phyloP scores from a whole-genome alignment of 192 early-diverging fungal species.

The Linnemannia exigua region DNA sequence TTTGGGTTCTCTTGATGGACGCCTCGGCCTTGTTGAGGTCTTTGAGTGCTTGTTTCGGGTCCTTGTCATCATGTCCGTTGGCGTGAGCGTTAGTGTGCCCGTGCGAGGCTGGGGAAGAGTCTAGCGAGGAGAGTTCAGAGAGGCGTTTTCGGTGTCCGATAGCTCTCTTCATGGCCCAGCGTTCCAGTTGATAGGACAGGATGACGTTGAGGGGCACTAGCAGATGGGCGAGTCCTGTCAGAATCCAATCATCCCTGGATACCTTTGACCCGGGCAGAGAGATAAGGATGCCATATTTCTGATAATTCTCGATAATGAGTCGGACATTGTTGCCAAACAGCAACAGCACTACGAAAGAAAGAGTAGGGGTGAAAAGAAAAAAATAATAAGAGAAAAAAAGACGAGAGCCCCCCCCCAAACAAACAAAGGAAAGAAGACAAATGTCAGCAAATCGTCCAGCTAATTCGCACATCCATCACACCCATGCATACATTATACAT shows the following conservation, averaged over 20 bases:
- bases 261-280: slow-evolving; percentile 70
- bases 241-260: slow-evolving; percentile 67
- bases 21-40: slow-evolving; percentile 29
- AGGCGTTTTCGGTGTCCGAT: slow-evolving; percentile 42
- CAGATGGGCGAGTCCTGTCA: slow-evolving; percentile 64
- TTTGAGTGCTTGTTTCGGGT: slow-evolving; percentile 23
- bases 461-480: not conserved
- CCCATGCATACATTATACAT: not conserved
- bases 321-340: slow-evolving; percentile 87
- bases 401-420: not conserved
- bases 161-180: slow-evolving; percentile 43
- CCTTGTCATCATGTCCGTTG: slow-evolving; percentile 11
- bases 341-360: slow-evolving; percentile 71
- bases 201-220: slow-evolving; percentile 68
- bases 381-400: not conserved
- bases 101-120: not conserved
- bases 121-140: slow-evolving; percentile 6
- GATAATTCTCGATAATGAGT: slow-evolving; percentile 89
- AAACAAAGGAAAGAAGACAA: not conserved
- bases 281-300: slow-evolving; percentile 90
- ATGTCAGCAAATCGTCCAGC: slow-evolving; percentile 3
- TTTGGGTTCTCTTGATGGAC: slow-evolving; percentile 30
- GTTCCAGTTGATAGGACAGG: slow-evolving; percentile 72
- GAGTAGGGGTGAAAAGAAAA: not conserved
- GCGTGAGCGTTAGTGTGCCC: not conserved